phyloP scores from a whole-genome alignment of 352 stramenopile species.

The Aphanomyces invadans region DNA sequence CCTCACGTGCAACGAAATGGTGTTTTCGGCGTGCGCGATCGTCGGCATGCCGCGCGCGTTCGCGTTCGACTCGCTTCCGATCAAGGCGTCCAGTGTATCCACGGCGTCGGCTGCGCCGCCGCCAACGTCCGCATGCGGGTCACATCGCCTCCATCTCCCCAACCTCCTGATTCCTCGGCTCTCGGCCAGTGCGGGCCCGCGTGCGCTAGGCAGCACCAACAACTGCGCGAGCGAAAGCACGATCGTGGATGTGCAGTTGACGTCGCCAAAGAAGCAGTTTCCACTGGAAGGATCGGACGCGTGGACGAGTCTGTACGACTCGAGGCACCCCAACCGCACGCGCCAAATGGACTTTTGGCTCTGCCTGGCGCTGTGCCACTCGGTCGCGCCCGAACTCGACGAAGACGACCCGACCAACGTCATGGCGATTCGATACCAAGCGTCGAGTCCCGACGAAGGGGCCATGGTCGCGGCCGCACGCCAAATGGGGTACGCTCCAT shows the following conservation, averaged over 20 bases:
- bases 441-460: conserved; percentile 74
- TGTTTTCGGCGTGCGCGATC: conserved; percentile 90
- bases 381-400: conserved; percentile 61
- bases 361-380: conserved; percentile 69
- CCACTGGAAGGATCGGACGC: background rate
- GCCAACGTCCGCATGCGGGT: background rate
- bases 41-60: conserved; percentile 18
- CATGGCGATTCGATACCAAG: conserved; percentile 41
- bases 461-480: conserved; percentile 66
- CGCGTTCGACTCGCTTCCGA: background rate
- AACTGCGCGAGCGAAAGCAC: background rate
- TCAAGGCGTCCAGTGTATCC: too few relatives aligned
- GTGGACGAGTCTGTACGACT: background rate
- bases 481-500: conserved; percentile 44
- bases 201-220: conserved; percentile 29
- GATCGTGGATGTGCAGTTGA: background rate
- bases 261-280: background rate
- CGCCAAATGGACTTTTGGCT: conserved; percentile 34
- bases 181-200: background rate
- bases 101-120: background rate
- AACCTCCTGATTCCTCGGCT: background rate
- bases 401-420: conserved; percentile 46
- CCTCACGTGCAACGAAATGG: conserved; percentile 89
- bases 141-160: background rate
- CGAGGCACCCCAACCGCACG: background rate